Conservation (phyloP, 805 yeast species). For the Candida wancherniae region DNA sequence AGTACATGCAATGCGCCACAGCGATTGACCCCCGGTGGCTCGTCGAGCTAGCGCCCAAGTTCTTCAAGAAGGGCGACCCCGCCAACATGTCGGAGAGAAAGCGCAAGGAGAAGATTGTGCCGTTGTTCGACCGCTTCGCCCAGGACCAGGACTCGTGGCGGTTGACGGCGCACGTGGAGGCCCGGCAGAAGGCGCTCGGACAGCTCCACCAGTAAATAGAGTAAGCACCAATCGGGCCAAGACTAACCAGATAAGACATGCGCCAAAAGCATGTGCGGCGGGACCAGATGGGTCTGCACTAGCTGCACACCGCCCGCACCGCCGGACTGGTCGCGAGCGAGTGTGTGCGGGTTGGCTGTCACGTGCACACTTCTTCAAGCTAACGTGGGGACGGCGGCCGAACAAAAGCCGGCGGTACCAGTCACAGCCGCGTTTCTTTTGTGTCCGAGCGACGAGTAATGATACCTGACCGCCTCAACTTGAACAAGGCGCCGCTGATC, state of each 20-base stretch:
- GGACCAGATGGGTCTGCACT: too few relatives aligned
- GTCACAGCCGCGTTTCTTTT: too few relatives aligned
- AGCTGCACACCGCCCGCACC: too few relatives aligned
- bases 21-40: constrained; percentile 82
- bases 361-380: too few relatives aligned
- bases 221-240: too few relatives aligned
- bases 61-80: constrained; percentile 61
- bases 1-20: constrained; percentile 87
- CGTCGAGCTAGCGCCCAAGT: constrained; percentile 62
- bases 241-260: too few relatives aligned
- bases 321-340: too few relatives aligned
- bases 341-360: too few relatives aligned
- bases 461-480: constrained; percentile 23
- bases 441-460: too few relatives aligned
- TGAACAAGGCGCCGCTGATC: constrained; percentile 25
- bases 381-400: too few relatives aligned
- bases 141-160: constrained; percentile 73
- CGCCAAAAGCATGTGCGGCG: too few relatives aligned
- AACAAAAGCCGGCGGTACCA: too few relatives aligned
- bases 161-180: constrained; percentile 43
- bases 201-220: constrained; percentile 14
- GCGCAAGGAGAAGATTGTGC: constrained; percentile 63
- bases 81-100: constrained; percentile 45
- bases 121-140: constrained; percentile 58
- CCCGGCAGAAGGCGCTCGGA: constrained; percentile 24